Base-by-base conservation (phyloP, 495 filamentous ascomycete species). In the Beverwykella pulmonaria region DNA sequence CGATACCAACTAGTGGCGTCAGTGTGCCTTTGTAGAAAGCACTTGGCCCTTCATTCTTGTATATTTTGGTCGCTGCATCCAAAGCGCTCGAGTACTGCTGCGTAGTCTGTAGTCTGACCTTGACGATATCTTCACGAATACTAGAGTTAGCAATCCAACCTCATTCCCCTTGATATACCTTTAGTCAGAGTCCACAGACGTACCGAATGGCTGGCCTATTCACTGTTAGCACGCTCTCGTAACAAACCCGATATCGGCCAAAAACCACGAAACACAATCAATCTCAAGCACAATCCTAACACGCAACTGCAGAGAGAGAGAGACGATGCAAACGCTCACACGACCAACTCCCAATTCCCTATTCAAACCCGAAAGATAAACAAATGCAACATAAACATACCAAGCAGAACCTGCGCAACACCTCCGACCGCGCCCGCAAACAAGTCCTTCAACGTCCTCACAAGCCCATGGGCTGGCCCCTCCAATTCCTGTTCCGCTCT, bases 21-120 rank as follows among this genome's bases (percentile, higher is more conserved):
- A 98, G 80, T 1, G 95, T 98, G 66, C 94, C 94, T 78, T 98
- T 98, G 84, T 98, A 98, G 84, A 98, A 98, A 49, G 94, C 93
- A 2, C 88, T 74, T 0, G 93, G 82, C 1, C 94, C 95, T 78
- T 98, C 94, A 75, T 90, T 88, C 71, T 85, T 87, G 75, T 90
- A 90, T 78, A 98, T 97, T 70, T 90, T 85, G 49, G 82, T 81
- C 0, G 93, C 94, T 65, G 89, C 89, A 69, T 92, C 83, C 32
- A 93, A 75, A 48, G 94, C 94, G 72, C 84, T 88, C 62, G 83
- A 81, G 82, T 97, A 95, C 68, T 90, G 82, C 20, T 82, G 86
- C 49, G 87, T 90, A 14, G 94, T 98, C 79, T 98, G 94, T 25
- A 98, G 83, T 44, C 94, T 90, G 64, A 98, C 95, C 83, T 98